Evolutionary conservation across 2,329 filamentous ascomycete genomes (phyloP), one percentile per base, ranked within the genome.

Genomic region (Eurotiales sp.): DNA sequence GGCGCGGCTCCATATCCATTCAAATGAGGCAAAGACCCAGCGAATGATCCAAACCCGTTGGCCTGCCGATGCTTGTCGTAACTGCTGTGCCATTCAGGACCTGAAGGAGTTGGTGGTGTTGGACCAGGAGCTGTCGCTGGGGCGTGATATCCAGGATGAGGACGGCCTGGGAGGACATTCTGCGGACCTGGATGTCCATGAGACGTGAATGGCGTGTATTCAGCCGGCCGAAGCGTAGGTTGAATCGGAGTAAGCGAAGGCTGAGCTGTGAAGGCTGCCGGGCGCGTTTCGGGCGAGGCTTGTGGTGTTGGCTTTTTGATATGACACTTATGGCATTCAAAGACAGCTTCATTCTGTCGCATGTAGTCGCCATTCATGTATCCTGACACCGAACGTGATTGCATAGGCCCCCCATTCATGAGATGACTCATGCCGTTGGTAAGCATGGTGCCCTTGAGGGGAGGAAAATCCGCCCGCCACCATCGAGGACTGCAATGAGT

Each of bases 301-400:
- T 64, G 58, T n/a, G 37, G 56, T 22, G 25, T 32, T 11, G 59
- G 56, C 52, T 78, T 78, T 25, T 71, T 77, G 57, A 74, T 64
- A 59, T 80, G 76, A 56, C 87, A 91, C 66, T 88, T 87, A 69
- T 91, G 87, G 61, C 87, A 91, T 67, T 90, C 85, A 57, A 82
- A 54, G 14, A 30, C 34, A 4, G 21, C 22, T 7, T 47, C 46
- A 27, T 36, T 39, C 36, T 39, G 40, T n/a, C 19, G 34, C 19
- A 19, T 14, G 19, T 21, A 25, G 25, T 68, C 64, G 4, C 66
- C 66, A 42, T 68, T 68, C n/a, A 44, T 21, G 43, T 45, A 42
- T 14, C 64, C 58, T 11, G 56, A 54, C 49, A 59, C 39, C 50
- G 64, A 61, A 49, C 62, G 59, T 58, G 59, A 46, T 30, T 58